Percentiles rank a stretch among this genome's conserved stretches.
Conservation (phyloP, 768 basidiomycete genomes). For the Podaxis sp. region DNA sequence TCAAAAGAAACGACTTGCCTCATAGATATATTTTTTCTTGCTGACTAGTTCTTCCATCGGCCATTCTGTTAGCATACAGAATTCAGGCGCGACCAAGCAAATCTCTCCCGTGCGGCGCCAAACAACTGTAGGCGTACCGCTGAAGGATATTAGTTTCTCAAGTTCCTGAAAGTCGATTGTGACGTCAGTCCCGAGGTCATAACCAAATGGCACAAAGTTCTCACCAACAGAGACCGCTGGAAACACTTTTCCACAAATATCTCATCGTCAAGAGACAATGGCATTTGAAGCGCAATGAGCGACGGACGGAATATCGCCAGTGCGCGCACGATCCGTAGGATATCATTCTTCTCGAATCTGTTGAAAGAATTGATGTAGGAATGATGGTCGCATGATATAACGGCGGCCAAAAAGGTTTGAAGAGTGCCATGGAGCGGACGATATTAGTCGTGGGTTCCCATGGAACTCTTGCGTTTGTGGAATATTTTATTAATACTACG, state of each 20-base stretch:
- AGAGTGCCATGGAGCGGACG: slow-evolving; percentile 15
- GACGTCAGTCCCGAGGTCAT: slow-evolving; percentile 9
- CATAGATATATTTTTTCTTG: slow-evolving; percentile 63
- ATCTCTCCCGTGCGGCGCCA: slow-evolving; percentile 99
- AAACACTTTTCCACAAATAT: slow-evolving; percentile 96
- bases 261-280: slow-evolving; percentile 93
- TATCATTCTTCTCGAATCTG: slow-evolving; percentile 96
- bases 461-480: slow-evolving; percentile 38
- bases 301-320: slow-evolving; percentile 96
- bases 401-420: slow-evolving; percentile 18
- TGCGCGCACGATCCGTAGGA: slow-evolving; percentile 90
- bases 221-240: slow-evolving; percentile 86
- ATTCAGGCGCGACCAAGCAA: slow-evolving; percentile 94
- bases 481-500: slow-evolving; percentile 37
- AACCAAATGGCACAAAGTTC: slow-evolving; percentile 12
- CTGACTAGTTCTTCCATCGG: slow-evolving; percentile 76
- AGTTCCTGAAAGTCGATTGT: slow-evolving; percentile 62
- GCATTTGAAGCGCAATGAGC: slow-evolving; percentile 97
- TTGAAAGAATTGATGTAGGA: slow-evolving; percentile 21
- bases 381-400: slow-evolving; percentile 5
- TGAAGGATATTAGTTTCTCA: slow-evolving; percentile 95
- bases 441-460: slow-evolving; percentile 34
- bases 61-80: slow-evolving; percentile 93
- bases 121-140: slow-evolving; percentile 94
- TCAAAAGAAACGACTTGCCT: slow-evolving; percentile 38